Base-by-base conservation (phyloP, 305 asterid species). In the Fraxinus sp. region DNA sequence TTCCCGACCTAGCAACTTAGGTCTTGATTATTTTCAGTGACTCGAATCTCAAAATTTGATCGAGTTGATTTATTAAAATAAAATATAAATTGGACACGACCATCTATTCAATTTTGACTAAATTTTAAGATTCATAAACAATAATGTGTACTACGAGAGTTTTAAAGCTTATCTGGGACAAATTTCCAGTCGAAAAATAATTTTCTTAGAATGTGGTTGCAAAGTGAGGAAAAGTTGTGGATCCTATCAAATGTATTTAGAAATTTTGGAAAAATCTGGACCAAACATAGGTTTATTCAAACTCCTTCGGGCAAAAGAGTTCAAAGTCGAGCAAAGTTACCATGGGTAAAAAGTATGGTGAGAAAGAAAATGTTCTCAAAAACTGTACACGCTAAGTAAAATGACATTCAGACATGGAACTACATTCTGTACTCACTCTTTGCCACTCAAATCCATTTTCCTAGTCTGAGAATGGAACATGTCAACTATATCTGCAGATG, bases 391-490 rank as follows among this genome's bases (percentile, higher is more conserved):
- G 5, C 32, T 26, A 36, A 66, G n/a, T 11, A 36, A 74, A 39
- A 18, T 20, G 36, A 75, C 20, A 9, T 18, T 37, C 20, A 24
- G 5, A 36, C 52, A 18, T 46, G n/a, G 1, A 75, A 75, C 79
- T 75, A 37, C 78, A 9, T 24, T 18, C 55, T 71, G 24, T 79
- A n/a, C 35, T 86, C 84, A 82, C 30, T 85, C 16, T 76, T 84
- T 70, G 20, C 41, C 76, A 82, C 82, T 86, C 4, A 95, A 93
- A 64, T 95, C 91, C 97, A 93, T 93, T 85, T 91, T 93, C 74
- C 95, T 86, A 78, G 90, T 88, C 88, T 95, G 98, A 82, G 91
- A 89, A 57, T 76, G 85, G 86, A 90, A 93, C 98, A 92, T 84
- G 37, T 93, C 90, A 24, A 95, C 98, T 72, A 93, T 88, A 83